Conservation (phyloP, 768 basidiomycete genomes). For the Lactarius hatsudake region DNA sequence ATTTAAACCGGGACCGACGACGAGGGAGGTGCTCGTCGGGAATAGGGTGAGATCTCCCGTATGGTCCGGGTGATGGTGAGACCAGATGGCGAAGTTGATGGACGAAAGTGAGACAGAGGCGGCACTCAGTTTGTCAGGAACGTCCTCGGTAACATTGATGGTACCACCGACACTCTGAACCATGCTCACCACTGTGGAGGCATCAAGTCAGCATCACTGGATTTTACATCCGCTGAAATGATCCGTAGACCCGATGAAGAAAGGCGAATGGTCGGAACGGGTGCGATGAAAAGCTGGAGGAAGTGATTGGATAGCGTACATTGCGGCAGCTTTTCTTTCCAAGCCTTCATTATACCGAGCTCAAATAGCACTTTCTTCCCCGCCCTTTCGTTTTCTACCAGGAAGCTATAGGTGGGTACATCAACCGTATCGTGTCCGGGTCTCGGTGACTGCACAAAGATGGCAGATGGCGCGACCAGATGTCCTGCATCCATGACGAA, state of each 20-base stretch:
- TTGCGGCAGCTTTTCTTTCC: neutral
- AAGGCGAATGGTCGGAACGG: neutral
- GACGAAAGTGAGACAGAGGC: neutral
- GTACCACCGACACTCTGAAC: neutral
- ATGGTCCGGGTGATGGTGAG: neutral
- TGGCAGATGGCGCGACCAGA: neutral
- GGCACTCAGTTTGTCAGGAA: neutral
- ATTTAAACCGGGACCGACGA: constrained; percentile 8
- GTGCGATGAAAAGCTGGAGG: neutral
- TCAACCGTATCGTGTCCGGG: neutral
- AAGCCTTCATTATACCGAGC: constrained; percentile 2
- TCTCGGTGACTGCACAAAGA: neutral
- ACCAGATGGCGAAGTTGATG: neutral
- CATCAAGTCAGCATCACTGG: neutral
- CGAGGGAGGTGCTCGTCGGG: neutral
- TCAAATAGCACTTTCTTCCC: constrained; percentile 1
- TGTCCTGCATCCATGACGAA: neutral
- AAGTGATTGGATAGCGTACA: neutral
- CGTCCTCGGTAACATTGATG: neutral
- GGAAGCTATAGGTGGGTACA: constrained; percentile 2
- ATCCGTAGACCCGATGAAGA: neutral
- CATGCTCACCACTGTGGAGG: neutral
- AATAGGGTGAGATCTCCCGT: neutral
- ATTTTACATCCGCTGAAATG: neutral
- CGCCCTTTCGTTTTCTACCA: neutral